Evolutionary conservation across 768 basidiomycete genomes (phyloP).

Genomic region (Rhizopogon vulgaris): DNA sequence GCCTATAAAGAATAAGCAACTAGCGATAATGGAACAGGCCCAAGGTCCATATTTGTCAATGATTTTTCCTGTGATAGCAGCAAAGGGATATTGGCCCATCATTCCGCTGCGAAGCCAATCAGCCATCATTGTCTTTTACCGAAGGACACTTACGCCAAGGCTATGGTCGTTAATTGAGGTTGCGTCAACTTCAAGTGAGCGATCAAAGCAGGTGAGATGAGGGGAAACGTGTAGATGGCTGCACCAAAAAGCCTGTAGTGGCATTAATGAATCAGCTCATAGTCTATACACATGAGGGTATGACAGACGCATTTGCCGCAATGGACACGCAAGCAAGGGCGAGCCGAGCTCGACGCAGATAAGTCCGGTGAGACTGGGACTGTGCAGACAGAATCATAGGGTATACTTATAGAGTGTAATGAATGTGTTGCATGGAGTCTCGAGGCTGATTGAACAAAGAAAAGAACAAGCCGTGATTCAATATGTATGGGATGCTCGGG

Average conservation of each 20-base stretch:
- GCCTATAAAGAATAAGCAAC: slow-evolving; percentile 50
- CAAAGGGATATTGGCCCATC: slow-evolving; percentile 76
- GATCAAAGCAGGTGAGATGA: slow-evolving; percentile 60
- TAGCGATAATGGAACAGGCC: slow-evolving; percentile 57
- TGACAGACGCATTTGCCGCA: slow-evolving; percentile 55
- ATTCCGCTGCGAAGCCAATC: slow-evolving; percentile 49
- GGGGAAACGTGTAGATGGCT: slow-evolving; percentile 75
- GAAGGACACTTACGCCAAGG: slow-evolving; percentile 51
- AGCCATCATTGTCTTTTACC: background rate
- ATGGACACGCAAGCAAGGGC: slow-evolving; percentile 46
- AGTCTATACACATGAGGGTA: background rate
- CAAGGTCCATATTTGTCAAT: slow-evolving; percentile 66
- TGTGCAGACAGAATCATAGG: background rate
- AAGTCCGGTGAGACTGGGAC: background rate
- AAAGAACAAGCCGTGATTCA: background rate
- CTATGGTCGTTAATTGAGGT: slow-evolving; percentile 73
- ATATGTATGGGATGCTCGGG: too few species aligned
- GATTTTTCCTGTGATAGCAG: slow-evolving; percentile 61
- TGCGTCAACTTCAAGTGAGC: slow-evolving; percentile 59
- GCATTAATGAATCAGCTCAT: background rate
- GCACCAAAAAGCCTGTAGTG: slow-evolving; percentile 60
- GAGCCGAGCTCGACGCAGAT: slow-evolving; percentile 19
- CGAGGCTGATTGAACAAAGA: background rate
- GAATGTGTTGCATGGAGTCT: background rate
- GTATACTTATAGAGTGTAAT: background rate